phyloP scores from a whole-genome alignment of 495 filamentous ascomycete genomes.

The Xylaria bambusicola region DNA sequence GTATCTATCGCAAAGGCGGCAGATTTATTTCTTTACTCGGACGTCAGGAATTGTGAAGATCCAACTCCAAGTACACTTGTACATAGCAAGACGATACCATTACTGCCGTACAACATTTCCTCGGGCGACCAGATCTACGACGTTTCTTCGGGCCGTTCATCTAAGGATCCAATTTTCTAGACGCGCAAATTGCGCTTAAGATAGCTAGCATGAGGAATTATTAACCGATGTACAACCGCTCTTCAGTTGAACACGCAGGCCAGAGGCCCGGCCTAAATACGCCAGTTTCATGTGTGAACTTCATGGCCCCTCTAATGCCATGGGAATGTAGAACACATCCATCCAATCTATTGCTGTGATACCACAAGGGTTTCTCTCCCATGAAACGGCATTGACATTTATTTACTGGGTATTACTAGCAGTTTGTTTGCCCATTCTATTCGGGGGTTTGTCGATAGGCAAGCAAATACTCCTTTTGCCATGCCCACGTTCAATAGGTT shows the following conservation, averaged over 20 bases:
- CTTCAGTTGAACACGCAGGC: neutral
- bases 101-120: slow-evolving; percentile 12
- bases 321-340: neutral
- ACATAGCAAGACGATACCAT: slow-evolving; percentile 22
- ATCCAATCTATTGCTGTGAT: neutral
- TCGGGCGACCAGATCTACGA: slow-evolving; percentile 18
- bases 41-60: slow-evolving; percentile 18
- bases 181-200: slow-evolving; percentile 8
- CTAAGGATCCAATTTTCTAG: slow-evolving; percentile 7
- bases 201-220: slow-evolving; percentile 6
- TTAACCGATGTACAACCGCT: neutral
- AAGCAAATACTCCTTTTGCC: too few relatives aligned
- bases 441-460: too few relatives aligned
- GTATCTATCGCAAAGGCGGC: slow-evolving; percentile 12
- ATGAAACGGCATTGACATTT: too few relatives aligned
- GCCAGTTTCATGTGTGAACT: neutral
- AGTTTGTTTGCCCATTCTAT: too few relatives aligned
- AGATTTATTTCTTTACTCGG: slow-evolving; percentile 22
- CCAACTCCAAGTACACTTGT: slow-evolving; percentile 15
- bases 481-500: too few relatives aligned
- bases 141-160: slow-evolving; percentile 8
- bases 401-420: too few relatives aligned
- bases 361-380: neutral
- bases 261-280: neutral
- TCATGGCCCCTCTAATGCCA: neutral